A percentile compares a stretch with the other conserved stretches of the same genome.
phyloP scores from a whole-genome alignment of 2,329 filamentous ascomycete genomes.

The Neurospora crassa region DNA sequence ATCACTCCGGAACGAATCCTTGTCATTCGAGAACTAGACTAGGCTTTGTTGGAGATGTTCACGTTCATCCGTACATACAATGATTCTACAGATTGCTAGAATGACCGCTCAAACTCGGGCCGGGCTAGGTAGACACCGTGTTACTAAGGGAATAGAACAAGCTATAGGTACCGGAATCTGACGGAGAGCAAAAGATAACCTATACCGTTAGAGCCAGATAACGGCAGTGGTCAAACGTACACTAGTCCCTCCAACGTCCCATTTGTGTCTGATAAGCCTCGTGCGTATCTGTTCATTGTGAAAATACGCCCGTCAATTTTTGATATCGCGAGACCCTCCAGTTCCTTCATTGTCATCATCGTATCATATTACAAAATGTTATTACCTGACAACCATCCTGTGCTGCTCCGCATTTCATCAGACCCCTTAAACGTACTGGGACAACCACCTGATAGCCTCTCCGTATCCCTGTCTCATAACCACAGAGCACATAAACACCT shows the following conservation, averaged over 20 bases:
- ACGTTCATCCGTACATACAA: neutral
- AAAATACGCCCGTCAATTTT: neutral
- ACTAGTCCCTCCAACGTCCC: neutral
- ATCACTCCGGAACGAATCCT: neutral
- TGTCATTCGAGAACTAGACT: neutral
- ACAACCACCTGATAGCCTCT: slow-evolving; percentile 84
- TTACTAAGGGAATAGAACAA: neutral
- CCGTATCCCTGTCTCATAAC: slow-evolving; percentile 96
- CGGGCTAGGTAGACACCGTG: neutral
- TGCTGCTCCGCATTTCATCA: slow-evolving; percentile 1
- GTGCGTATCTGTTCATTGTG: neutral
- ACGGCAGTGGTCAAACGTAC: neutral
- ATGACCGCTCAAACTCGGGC: neutral
- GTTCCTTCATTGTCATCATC: neutral
- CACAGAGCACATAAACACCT: slow-evolving; percentile 98
- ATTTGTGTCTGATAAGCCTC: neutral
- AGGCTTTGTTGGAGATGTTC: neutral
- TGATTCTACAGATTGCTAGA: neutral
- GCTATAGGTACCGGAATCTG: neutral
- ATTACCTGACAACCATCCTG: slow-evolving; percentile 2
- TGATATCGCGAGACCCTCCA: neutral
- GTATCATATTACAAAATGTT: slow-evolving; percentile 20
- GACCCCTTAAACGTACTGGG: slow-evolving; percentile 69
- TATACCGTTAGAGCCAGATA: neutral
- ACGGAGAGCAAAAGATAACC: neutral